Evolutionary conservation across 305 asterid genomes (phyloP).

Genomic region (Solanum aculeatissimum): DNA sequence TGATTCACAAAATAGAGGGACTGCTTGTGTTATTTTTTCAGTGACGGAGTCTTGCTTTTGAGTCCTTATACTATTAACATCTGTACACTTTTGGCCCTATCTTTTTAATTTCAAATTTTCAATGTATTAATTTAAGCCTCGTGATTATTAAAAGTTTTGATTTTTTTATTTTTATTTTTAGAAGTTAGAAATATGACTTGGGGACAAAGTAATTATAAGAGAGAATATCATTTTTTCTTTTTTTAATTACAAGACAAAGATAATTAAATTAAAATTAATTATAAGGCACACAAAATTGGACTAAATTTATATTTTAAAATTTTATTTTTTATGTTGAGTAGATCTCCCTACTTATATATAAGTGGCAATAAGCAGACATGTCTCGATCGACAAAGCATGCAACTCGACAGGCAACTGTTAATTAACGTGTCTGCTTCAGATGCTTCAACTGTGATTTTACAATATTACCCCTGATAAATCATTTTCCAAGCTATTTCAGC

Average conservation of each 20-base stretch:
- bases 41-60: neutral
- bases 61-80: neutral
- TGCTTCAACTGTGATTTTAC: too few species aligned
- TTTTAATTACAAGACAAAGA: neutral
- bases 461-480: too few species aligned
- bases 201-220: neutral
- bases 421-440: too few species aligned
- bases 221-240: neutral
- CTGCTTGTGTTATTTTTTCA: neutral
- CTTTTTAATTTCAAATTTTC: neutral
- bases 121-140: too few species aligned
- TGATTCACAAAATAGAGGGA: constrained; percentile 14
- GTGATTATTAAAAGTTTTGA: too few species aligned
- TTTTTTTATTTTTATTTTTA: too few species aligned
- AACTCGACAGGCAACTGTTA: too few species aligned
- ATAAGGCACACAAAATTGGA: neutral
- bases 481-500: too few species aligned
- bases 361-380: too few species aligned
- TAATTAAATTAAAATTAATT: neutral
- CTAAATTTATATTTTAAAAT: neutral
- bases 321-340: neutral
- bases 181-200: neutral
- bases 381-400: too few species aligned
- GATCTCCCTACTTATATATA: too few species aligned
- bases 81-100: neutral